Conservation (phyloP, 495 filamentous ascomycete species). For the Neurospora hispaniola region DNA sequence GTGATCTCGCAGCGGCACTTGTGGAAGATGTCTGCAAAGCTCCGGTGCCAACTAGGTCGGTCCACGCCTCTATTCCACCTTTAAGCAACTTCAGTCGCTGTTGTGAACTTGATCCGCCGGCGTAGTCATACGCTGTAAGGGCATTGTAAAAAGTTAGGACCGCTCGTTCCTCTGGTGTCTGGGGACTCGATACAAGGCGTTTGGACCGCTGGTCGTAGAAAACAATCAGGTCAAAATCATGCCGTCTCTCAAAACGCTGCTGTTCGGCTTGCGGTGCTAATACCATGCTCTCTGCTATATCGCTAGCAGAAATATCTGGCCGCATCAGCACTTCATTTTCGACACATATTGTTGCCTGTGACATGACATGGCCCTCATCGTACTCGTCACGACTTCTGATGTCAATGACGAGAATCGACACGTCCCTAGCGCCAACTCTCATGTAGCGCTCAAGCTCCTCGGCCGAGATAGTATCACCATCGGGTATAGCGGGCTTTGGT, state of each 20-base stretch:
- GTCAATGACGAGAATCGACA: conserved; percentile 72
- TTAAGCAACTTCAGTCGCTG: conserved; percentile 59
- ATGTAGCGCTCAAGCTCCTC: conserved; percentile 57
- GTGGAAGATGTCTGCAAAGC: conserved; percentile 41
- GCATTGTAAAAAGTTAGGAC: conserved; percentile 66
- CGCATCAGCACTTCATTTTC: conserved; percentile 68
- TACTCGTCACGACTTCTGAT: conserved; percentile 72
- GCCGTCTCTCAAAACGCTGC: conserved; percentile 58
- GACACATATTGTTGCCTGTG: conserved; percentile 72
- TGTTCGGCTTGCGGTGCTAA: conserved; percentile 67
- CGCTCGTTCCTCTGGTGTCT: conserved; percentile 39
- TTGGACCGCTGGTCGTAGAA: conserved; percentile 71
- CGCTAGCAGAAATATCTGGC: conserved; percentile 71
- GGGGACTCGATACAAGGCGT: conserved; percentile 32
- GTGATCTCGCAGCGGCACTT: background rate
- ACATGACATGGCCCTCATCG: conserved; percentile 79
- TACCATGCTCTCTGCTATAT: conserved; percentile 73
- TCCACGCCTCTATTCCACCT: conserved; percentile 82
- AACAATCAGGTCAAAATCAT: conserved; percentile 77
- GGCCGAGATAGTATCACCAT: conserved; percentile 52
- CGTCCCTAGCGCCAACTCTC: conserved; percentile 29
- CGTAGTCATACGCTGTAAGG: conserved; percentile 69
- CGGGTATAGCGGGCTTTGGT: conserved; percentile 36
- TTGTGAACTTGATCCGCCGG: conserved; percentile 46
- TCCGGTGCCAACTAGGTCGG: conserved; percentile 60